Conservation (phyloP, 441 rosid genomes). For the Brassica hybrid region DNA sequence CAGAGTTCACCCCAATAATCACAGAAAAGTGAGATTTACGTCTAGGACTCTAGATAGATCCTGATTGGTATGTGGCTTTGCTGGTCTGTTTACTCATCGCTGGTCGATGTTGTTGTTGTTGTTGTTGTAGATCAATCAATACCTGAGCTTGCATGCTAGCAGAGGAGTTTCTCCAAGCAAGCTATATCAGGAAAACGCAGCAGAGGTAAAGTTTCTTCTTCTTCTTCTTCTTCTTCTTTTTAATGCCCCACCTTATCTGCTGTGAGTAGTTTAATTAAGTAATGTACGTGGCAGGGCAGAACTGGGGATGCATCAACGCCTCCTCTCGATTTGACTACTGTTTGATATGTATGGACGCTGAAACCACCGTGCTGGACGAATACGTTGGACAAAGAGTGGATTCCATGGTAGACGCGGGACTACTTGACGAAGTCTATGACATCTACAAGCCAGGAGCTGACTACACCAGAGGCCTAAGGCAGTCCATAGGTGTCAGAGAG, state of each 20-base stretch:
- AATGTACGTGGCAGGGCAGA: slow-evolving; percentile 81
- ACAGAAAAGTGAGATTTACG: slow-evolving; percentile 63
- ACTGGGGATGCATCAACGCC: slow-evolving; percentile 75
- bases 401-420: slow-evolving; percentile 77
- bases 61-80: too few species aligned
- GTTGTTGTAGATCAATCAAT: slow-evolving; percentile 70
- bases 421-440: slow-evolving; percentile 77
- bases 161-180: slow-evolving; percentile 79
- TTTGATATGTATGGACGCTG: slow-evolving; percentile 74
- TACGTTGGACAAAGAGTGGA: slow-evolving; percentile 85
- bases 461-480: slow-evolving; percentile 79
- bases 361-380: slow-evolving; percentile 63
- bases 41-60: not conserved
- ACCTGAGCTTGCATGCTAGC: slow-evolving; percentile 65
- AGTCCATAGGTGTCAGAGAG: slow-evolving; percentile 90
- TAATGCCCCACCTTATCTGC: slow-evolving; percentile 1
- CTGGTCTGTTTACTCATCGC: not conserved
- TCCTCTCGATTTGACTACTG: slow-evolving; percentile 66
- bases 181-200: slow-evolving; percentile 66
- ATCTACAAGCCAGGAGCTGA: slow-evolving; percentile 66
- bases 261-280: slow-evolving; percentile 33
- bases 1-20: slow-evolving; percentile 89
- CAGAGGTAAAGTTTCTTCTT: slow-evolving; percentile 57
- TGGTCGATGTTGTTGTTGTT: not conserved
- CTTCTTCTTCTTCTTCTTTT: not conserved